Percentiles rank a stretch among this genome's conserved stretches.
Conservation (phyloP, 2,329 filamentous ascomycete genomes). For the Davidsoniella neocaledoniae region DNA sequence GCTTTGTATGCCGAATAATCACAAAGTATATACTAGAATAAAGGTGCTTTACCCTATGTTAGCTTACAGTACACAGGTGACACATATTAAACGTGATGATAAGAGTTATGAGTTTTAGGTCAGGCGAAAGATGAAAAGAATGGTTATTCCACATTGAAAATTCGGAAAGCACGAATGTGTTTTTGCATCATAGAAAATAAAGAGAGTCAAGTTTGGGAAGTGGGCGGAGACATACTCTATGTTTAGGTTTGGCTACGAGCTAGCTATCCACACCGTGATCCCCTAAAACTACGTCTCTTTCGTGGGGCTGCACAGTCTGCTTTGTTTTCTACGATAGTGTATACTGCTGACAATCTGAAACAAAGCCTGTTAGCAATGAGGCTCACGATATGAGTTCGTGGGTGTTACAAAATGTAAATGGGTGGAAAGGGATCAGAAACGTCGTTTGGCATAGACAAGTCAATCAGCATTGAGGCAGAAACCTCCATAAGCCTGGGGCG, state of each 20-base stretch:
- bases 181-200: slow-evolving; percentile 10
- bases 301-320: too few relatives aligned
- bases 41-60: not conserved
- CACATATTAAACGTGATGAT: not conserved
- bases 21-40: slow-evolving; percentile 16
- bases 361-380: slow-evolving; percentile 2
- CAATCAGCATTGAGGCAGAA: slow-evolving; percentile 32
- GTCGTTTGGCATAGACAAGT: slow-evolving; percentile 38
- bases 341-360: not conserved
- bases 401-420: not conserved
- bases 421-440: slow-evolving; percentile 9
- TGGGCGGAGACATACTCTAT: slow-evolving; percentile 4
- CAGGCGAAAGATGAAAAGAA: slow-evolving; percentile 13
- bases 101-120: slow-evolving; percentile 1
- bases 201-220: not conserved
- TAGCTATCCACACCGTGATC: not conserved
- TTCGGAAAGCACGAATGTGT: slow-evolving; percentile 11
- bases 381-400: not conserved
- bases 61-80: not conserved
- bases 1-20: slow-evolving; percentile 25
- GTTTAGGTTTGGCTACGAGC: not conserved
- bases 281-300: not conserved
- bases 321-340: too few relatives aligned
- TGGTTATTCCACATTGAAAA: slow-evolving; percentile 10
- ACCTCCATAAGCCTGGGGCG: slow-evolving; percentile 33